Conservation (phyloP, 495 filamentous ascomycete genomes). For the Trichoderma gamsii region DNA sequence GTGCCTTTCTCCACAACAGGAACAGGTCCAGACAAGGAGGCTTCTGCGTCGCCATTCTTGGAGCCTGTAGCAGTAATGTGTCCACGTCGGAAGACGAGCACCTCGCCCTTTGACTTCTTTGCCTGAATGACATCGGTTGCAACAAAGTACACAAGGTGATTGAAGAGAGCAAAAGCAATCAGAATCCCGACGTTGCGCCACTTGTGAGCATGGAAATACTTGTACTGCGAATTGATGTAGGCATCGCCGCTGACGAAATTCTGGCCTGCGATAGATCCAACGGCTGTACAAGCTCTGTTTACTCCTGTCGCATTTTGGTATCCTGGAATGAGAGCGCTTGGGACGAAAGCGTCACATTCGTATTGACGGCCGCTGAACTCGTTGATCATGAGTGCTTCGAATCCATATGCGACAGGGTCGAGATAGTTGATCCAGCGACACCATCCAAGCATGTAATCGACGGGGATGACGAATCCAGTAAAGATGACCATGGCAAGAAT, state of each 20-base stretch:
- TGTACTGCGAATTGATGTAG: slow-evolving; percentile 51
- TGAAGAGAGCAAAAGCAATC: slow-evolving; percentile 58
- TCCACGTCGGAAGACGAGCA: slow-evolving; percentile 71
- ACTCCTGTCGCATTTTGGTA: slow-evolving; percentile 44
- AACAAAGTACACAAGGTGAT: slow-evolving; percentile 63
- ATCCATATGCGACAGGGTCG: slow-evolving; percentile 70
- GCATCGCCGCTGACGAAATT: slow-evolving; percentile 50
- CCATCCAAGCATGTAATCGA: slow-evolving; percentile 67
- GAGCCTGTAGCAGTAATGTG: slow-evolving; percentile 46
- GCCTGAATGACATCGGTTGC: slow-evolving; percentile 62
- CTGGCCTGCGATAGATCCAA: slow-evolving; percentile 49
- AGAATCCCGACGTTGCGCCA: slow-evolving; percentile 81
- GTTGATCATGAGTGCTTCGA: slow-evolving; percentile 62
- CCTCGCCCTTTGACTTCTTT: slow-evolving; percentile 72
- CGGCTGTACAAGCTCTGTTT: slow-evolving; percentile 55
- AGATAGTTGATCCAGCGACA: slow-evolving; percentile 71
- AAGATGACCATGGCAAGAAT: slow-evolving; percentile 71
- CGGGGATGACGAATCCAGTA: slow-evolving; percentile 68
- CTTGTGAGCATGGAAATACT: slow-evolving; percentile 58
- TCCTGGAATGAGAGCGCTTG: slow-evolving; percentile 52
- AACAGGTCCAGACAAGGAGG: slow-evolving; percentile 24
- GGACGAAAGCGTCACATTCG: slow-evolving; percentile 43
- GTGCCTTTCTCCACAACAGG: not conserved
- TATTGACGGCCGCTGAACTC: slow-evolving; percentile 56
- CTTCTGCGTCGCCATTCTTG: slow-evolving; percentile 48